These are phyloP conservation scores for Chaetoceros muelleri DNA, from an alignment of 108 stramenopile genomes.

Conservation along the genomic window DNA sequence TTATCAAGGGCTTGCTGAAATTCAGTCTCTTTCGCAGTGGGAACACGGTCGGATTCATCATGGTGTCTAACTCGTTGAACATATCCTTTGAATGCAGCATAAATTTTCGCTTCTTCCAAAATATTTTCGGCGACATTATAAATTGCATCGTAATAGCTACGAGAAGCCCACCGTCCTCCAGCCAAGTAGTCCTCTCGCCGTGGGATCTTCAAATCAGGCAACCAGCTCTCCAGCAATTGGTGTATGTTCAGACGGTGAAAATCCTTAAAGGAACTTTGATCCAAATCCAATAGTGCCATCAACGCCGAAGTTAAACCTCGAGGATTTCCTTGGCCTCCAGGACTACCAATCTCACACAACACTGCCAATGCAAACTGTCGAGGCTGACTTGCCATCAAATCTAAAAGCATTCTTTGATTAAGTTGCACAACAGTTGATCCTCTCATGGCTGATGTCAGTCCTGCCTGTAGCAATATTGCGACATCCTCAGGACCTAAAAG, in stretches of 20 bases:
- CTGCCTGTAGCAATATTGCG: conserved; percentile 82
- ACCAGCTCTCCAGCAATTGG: conserved; percentile 69
- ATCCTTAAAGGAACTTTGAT: conserved; percentile 69
- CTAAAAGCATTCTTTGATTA: conserved; percentile 84
- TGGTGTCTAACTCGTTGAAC: conserved; percentile 65
- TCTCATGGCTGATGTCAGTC: conserved; percentile 78
- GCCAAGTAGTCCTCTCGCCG: conserved; percentile 80
- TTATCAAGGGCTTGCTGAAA: background rate
- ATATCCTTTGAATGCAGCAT: conserved; percentile 66
- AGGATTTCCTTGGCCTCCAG: conserved; percentile 54
- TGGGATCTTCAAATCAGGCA: conserved; percentile 75
- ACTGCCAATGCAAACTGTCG: conserved; percentile 74
- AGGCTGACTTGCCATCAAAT: conserved; percentile 81
- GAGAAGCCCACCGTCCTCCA: conserved; percentile 82
- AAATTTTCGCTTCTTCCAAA: conserved; percentile 75
- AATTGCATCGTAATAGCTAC: conserved; percentile 84
- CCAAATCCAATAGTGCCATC: conserved; percentile 73
- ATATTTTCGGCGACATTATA: conserved; percentile 60
- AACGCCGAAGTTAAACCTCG: conserved; percentile 62
- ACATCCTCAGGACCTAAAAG: conserved; percentile 83
- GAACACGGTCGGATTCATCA: conserved; percentile 62
- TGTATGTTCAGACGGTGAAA: conserved; percentile 72
- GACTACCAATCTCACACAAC: conserved; percentile 76
- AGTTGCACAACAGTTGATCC: conserved; percentile 84
- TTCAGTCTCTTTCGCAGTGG: conserved; percentile 26